Conservation (phyloP, 2,329 filamentous ascomycete species). For the Capronia americana region DNA sequence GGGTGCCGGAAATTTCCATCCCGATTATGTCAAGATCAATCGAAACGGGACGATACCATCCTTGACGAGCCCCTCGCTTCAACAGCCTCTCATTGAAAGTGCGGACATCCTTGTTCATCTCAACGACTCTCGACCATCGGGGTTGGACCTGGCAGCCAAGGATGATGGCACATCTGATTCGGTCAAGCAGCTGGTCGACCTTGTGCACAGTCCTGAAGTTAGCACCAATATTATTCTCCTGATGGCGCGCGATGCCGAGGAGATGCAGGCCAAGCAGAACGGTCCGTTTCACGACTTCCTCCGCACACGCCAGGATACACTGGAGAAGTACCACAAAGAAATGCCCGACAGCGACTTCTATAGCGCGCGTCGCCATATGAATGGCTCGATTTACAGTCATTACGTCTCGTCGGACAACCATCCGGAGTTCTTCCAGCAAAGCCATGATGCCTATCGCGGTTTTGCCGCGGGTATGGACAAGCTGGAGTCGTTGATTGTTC, state of each 20-base stretch:
- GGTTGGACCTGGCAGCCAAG: conserved; percentile 20
- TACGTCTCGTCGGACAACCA: conserved; percentile 22
- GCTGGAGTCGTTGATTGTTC: conserved; percentile 25
- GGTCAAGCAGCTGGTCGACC: conserved; percentile 26
- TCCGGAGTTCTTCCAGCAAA: conserved; percentile 27
- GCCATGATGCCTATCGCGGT: conserved; percentile 19
- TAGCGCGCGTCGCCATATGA: conserved; percentile 17
- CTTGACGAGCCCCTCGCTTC: conserved; percentile 23
- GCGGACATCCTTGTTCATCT: conserved; percentile 27
- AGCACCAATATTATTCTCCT: conserved; percentile 37
- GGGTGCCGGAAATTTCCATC: conserved; percentile 27
- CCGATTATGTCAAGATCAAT: conserved; percentile 29
- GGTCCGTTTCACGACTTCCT: conserved; percentile 22
- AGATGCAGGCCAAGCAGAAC: conserved; percentile 26
- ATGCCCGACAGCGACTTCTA: conserved; percentile 33
- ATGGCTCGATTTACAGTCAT: conserved; percentile 25
- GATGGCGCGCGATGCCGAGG: conserved; percentile 31
- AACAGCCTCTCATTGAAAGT: conserved; percentile 25
- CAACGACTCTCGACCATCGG: conserved; percentile 15
- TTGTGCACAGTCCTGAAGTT: conserved; percentile 26
- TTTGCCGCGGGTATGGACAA: conserved; percentile 23
- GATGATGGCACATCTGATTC: conserved; percentile 14
- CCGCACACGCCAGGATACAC: conserved; percentile 21
- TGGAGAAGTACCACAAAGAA: conserved; percentile 24
- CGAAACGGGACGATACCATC: conserved; percentile 30